These are phyloP conservation scores for Vitis hybrid DNA, from an alignment of 177 flowering plant genomes.

Conservation along the genomic window DNA sequence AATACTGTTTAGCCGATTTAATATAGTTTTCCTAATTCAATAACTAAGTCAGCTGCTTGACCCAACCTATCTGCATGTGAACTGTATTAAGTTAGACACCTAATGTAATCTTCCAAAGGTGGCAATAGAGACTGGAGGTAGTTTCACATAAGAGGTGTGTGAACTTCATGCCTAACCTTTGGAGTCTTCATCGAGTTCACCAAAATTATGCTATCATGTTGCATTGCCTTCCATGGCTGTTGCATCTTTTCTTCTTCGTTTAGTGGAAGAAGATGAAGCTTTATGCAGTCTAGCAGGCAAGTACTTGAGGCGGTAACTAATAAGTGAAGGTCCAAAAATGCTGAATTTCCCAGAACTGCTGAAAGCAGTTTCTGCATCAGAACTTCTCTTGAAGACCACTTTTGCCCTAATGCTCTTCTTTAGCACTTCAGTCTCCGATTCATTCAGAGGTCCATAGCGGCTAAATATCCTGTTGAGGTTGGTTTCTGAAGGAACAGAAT, in stretches of 20 bases:
- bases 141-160: not conserved
- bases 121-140: not conserved
- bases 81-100: not conserved
- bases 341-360: constrained; percentile 86
- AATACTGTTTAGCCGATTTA: not conserved
- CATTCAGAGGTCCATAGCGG: constrained; percentile 63
- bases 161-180: constrained; percentile 11
- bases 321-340: constrained; percentile 77
- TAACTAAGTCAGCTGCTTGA: constrained; percentile 1
- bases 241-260: constrained; percentile 21
- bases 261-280: constrained; percentile 21
- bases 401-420: constrained; percentile 59
- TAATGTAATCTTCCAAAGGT: not conserved
- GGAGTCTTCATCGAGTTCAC: not conserved
- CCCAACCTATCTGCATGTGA: constrained; percentile 8
- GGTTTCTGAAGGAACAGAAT: constrained; percentile 60
- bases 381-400: constrained; percentile 65
- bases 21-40: not conserved
- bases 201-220: constrained; percentile 4
- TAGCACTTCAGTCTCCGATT: constrained; percentile 61
- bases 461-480: constrained; percentile 64
- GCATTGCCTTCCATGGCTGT: constrained; percentile 13
- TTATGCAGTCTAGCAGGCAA: constrained; percentile 25
- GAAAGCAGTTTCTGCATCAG: constrained; percentile 85
- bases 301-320: constrained; percentile 67